A percentile compares a stretch with the other conserved stretches of the same genome.
Conservation (phyloP, 345 rosid species). For the Nephelium lappaceum region DNA sequence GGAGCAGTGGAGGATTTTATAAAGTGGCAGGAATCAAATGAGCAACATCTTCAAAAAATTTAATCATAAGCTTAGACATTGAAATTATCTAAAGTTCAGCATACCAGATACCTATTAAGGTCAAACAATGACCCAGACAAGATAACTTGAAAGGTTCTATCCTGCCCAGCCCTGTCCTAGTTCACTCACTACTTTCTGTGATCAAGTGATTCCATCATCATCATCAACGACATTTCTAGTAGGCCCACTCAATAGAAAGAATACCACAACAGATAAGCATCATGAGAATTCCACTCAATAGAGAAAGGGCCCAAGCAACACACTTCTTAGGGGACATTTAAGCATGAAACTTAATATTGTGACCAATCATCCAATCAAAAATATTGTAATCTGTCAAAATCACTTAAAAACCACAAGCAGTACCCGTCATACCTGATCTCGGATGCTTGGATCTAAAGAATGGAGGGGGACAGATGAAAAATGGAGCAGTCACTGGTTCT, state of each 20-base stretch:
- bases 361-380: background rate
- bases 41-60: conserved; percentile 18
- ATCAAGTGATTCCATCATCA: conserved; percentile 2
- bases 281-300: conserved; percentile 8
- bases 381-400: background rate
- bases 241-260: background rate
- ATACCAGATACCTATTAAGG: conserved; percentile 21
- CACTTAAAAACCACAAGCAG: conserved; percentile 4
- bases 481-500: conserved; percentile 92
- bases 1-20: background rate
- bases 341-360: background rate
- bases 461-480: conserved; percentile 90
- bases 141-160: conserved; percentile 17
- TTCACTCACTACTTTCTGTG: background rate
- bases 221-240: conserved; percentile 1
- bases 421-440: conserved; percentile 86
- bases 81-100: background rate
- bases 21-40: background rate
- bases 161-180: conserved; percentile 2
- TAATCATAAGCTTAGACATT: conserved; percentile 18
- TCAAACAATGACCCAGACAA: conserved; percentile 16
- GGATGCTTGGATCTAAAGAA: conserved; percentile 81
- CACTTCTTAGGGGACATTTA: background rate
- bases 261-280: conserved; percentile 12
- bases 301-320: conserved; percentile 8